These are phyloP conservation scores for Fusarium incarnatum DNA, from an alignment of 2,329 filamentous ascomycete genomes.

Conservation along the genomic window DNA sequence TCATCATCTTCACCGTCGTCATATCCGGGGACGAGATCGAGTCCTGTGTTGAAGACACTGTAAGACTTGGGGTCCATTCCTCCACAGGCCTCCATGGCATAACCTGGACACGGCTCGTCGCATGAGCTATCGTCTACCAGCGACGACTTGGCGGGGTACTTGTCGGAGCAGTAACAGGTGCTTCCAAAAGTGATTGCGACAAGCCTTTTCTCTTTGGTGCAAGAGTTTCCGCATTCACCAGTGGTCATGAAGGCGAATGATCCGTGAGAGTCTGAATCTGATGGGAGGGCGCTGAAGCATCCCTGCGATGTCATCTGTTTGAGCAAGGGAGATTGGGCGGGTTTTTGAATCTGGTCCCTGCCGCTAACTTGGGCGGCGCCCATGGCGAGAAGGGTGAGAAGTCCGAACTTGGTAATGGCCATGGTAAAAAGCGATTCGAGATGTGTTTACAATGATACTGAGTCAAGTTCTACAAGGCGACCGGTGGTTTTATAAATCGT, in stretches of 20 bases:
- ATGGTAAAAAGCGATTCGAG: neutral
- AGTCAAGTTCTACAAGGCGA: neutral
- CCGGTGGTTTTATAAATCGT: neutral
- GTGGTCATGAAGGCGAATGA: neutral
- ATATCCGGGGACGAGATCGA: neutral
- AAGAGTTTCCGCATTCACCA: neutral
- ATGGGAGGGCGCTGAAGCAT: constrained; percentile 29
- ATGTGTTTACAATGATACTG: neutral
- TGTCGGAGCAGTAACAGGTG: constrained; percentile 29
- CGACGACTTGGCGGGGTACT: constrained; percentile 18
- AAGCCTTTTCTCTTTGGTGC: neutral
- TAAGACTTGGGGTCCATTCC: constrained; percentile 2
- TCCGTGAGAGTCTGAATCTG: neutral
- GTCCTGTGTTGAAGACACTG: constrained; percentile 28
- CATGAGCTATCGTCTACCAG: constrained; percentile 29
- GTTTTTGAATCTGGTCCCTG: constrained; percentile 51
- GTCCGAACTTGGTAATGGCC: neutral
- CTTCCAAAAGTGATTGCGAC: constrained; percentile 10
- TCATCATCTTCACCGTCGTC: neutral
- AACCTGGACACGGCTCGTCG: constrained; percentile 28
- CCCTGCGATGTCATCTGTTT: constrained; percentile 21
- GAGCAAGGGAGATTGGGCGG: neutral
- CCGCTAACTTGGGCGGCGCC: neutral
- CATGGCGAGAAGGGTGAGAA: neutral
- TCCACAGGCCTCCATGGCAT: constrained; percentile 20